Evolutionary conservation across 257 asterid genomes (phyloP).

Genomic region (Lycium ferocissimum): DNA sequence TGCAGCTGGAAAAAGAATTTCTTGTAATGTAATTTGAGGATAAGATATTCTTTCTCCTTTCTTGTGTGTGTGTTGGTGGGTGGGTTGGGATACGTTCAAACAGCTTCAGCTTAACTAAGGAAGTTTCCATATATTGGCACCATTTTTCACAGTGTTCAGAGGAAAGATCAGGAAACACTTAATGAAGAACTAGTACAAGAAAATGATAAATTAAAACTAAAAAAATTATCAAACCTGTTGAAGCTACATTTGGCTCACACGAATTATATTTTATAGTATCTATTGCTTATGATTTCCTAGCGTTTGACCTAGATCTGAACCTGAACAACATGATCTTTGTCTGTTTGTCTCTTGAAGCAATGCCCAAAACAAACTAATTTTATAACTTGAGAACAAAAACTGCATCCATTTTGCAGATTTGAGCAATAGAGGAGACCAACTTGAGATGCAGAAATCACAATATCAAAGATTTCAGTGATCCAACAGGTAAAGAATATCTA

Average conservation of each 20-base stretch:
- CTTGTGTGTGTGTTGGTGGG: too few species aligned
- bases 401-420: not conserved
- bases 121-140: not conserved
- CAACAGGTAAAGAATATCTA: not conserved
- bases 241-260: not conserved
- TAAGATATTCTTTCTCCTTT: too few species aligned
- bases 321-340: not conserved
- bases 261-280: not conserved
- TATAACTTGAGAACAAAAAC: not conserved
- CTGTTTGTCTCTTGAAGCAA: not conserved
- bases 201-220: not conserved
- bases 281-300: not conserved
- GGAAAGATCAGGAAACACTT: not conserved
- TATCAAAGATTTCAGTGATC: not conserved
- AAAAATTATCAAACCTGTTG: not conserved
- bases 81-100: not conserved
- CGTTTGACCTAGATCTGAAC: not conserved
- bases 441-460: not conserved
- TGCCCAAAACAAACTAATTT: not conserved
- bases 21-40: not conserved
- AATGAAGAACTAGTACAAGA: not conserved
- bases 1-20: not conserved
- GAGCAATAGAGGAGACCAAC: constrained; percentile 4
- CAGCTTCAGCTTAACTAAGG: not conserved
- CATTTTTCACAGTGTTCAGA: not conserved